These are phyloP conservation scores for Leucosporidium creatinivorum DNA, from an alignment of 768 basidiomycete genomes.

Conservation along the genomic window DNA sequence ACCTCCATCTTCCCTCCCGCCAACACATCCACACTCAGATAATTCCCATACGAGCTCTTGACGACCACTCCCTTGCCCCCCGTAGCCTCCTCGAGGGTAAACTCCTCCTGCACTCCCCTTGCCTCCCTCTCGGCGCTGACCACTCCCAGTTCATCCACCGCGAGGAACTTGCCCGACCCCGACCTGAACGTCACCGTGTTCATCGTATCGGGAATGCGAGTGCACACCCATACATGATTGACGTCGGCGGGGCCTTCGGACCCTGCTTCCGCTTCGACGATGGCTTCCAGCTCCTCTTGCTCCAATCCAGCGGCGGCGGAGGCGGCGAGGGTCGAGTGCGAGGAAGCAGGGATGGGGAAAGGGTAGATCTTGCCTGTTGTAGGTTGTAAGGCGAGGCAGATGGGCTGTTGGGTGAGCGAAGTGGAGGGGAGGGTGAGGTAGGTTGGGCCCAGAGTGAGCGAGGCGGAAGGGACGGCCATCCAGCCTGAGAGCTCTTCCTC, in stretches of 20 bases:
- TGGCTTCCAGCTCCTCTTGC: slow-evolving; percentile 28
- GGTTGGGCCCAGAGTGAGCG: slow-evolving; percentile 25
- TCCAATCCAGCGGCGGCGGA: slow-evolving; percentile 13
- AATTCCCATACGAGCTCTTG: slow-evolving; percentile 82
- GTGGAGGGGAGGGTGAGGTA: slow-evolving; percentile 21
- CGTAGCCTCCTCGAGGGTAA: slow-evolving; percentile 66
- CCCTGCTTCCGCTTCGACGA: slow-evolving; percentile 11
- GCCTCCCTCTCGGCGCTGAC: slow-evolving; percentile 80
- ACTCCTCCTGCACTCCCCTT: slow-evolving; percentile 87
- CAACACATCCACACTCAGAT: slow-evolving; percentile 73
- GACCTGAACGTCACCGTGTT: slow-evolving; percentile 74
- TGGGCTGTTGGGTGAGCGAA: background rate
- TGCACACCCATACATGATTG: slow-evolving; percentile 83
- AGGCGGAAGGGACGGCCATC: slow-evolving; percentile 15
- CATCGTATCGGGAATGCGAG: slow-evolving; percentile 71
- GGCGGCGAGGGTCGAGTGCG: background rate
- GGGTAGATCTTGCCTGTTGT: slow-evolving; percentile 28
- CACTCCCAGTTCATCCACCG: slow-evolving; percentile 75
- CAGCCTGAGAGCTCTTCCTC: slow-evolving; percentile 22
- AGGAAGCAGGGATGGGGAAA: slow-evolving; percentile 1
- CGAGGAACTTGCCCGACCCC: slow-evolving; percentile 71
- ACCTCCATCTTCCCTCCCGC: slow-evolving; percentile 72
- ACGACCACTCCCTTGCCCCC: slow-evolving; percentile 50
- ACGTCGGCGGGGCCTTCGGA: slow-evolving; percentile 60
- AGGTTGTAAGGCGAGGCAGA: slow-evolving; percentile 24